A percentile compares a stretch with the other conserved stretches of the same genome.
Conservation (phyloP, 805 yeast species). For the Nakazawaea ambrosiae region DNA sequence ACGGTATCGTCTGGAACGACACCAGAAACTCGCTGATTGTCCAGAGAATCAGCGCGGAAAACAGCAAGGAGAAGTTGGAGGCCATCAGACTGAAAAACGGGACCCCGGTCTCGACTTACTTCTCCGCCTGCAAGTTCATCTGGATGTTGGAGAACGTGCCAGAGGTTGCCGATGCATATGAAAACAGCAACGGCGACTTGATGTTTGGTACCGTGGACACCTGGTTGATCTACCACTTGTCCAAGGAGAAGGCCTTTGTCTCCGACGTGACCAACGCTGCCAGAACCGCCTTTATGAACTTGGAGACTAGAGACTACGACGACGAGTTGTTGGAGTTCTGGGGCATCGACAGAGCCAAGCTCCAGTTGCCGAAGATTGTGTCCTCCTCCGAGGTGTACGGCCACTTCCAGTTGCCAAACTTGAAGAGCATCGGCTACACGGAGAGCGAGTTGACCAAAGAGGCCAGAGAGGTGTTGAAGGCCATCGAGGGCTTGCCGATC, state of each 20-base stretch:
- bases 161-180: constrained; percentile 58
- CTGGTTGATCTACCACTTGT: constrained; percentile 84
- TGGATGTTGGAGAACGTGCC: constrained; percentile 85
- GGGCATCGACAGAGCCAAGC: constrained; percentile 63
- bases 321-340: constrained; percentile 68
- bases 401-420: constrained; percentile 54
- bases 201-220: constrained; percentile 94
- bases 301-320: constrained; percentile 71
- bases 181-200: constrained; percentile 59
- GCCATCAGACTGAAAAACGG: constrained; percentile 65
- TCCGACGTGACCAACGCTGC: constrained; percentile 91
- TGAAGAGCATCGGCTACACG: constrained; percentile 43
- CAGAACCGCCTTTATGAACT: constrained; percentile 84
- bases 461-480: constrained; percentile 40
- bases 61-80: constrained; percentile 48
- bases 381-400: constrained; percentile 80
- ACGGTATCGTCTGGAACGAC: constrained; percentile 96
- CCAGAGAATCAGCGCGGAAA: constrained; percentile 47
- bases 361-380: constrained; percentile 68
- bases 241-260: constrained; percentile 60
- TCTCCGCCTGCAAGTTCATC: constrained; percentile 81
- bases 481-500: constrained; percentile 61
- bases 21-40: constrained; percentile 77
- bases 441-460: constrained; percentile 40
- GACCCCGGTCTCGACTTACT: constrained; percentile 83